These are phyloP conservation scores for Nectriaceae sp. DNA, from an alignment of 2,329 filamentous ascomycete species.

Conservation along the genomic window DNA sequence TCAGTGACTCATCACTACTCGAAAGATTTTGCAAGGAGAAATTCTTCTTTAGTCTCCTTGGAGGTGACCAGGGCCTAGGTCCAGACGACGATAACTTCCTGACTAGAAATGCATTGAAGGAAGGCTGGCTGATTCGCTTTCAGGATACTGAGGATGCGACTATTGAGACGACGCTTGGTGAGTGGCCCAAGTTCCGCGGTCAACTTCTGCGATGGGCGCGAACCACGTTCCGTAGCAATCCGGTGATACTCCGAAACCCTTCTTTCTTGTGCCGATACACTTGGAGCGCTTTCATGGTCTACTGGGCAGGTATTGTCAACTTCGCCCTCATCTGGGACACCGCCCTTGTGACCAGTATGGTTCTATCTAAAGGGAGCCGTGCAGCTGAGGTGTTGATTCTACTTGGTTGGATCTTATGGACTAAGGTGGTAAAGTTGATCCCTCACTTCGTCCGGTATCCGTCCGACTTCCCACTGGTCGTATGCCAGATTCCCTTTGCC, in stretches of 20 bases:
- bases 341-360: slow-evolving; percentile 37
- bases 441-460: slow-evolving; percentile 55
- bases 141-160: slow-evolving; percentile 51
- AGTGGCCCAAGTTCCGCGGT: slow-evolving; percentile 47
- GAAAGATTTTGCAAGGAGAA: slow-evolving; percentile 48
- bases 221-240: slow-evolving; percentile 60
- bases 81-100: slow-evolving; percentile 64
- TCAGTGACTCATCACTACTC: slow-evolving; percentile 46
- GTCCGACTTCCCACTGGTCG: slow-evolving; percentile 51
- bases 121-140: slow-evolving; percentile 55
- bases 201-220: slow-evolving; percentile 61
- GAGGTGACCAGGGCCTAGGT: slow-evolving; percentile 37
- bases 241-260: slow-evolving; percentile 49
- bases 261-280: slow-evolving; percentile 16
- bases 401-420: slow-evolving; percentile 50
- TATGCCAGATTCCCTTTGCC: slow-evolving; percentile 53
- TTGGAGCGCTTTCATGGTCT: slow-evolving; percentile 59
- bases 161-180: slow-evolving; percentile 56
- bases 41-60: slow-evolving; percentile 47
- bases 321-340: slow-evolving; percentile 57
- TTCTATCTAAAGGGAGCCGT: not conserved
- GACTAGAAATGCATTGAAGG: slow-evolving; percentile 53
- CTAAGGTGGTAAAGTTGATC: slow-evolving; percentile 59
- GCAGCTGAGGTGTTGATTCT: slow-evolving; percentile 13
- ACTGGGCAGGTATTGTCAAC: slow-evolving; percentile 54